These are phyloP conservation scores for Penicillium dipodomyicola DNA, from an alignment of 495 filamentous ascomycete genomes.

Conservation along the genomic window DNA sequence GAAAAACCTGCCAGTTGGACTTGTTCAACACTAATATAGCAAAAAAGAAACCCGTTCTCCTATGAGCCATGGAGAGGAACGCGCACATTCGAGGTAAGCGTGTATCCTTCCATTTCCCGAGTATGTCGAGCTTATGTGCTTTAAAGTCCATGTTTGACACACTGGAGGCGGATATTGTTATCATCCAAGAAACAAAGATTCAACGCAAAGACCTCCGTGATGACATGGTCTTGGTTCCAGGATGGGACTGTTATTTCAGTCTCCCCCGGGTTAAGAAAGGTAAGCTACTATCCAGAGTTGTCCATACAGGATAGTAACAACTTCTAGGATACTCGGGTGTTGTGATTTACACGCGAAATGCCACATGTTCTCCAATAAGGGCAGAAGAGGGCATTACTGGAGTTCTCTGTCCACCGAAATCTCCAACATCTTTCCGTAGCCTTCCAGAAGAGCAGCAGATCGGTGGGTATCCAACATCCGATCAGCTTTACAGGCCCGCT, in stretches of 20 bases:
- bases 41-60: conserved; percentile 78
- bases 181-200: conserved; percentile 96
- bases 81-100: conserved; percentile 71
- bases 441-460: conserved; percentile 77
- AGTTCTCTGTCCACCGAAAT: conserved; percentile 72
- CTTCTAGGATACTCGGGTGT: conserved; percentile 88
- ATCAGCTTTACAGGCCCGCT: conserved; percentile 55
- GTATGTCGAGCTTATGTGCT: not conserved
- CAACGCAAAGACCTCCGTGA: conserved; percentile 90
- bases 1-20: not conserved
- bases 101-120: not conserved
- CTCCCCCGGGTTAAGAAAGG: conserved; percentile 92
- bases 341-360: conserved; percentile 90
- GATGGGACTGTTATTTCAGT: conserved; percentile 97
- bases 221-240: conserved; percentile 93
- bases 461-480: conserved; percentile 78
- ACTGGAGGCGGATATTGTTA: conserved; percentile 87
- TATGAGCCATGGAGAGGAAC: conserved; percentile 93
- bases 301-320: conserved; percentile 3
- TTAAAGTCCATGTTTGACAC: conserved; percentile 85
- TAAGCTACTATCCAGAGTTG: conserved; percentile 2
- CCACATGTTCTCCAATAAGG: conserved; percentile 80
- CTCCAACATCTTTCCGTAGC: conserved; percentile 68
- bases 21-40: not conserved
- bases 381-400: conserved; percentile 94